phyloP scores from a whole-genome alignment of 225 moss, liverwort and hornwort genomes.

The Climacium dendroides region DNA sequence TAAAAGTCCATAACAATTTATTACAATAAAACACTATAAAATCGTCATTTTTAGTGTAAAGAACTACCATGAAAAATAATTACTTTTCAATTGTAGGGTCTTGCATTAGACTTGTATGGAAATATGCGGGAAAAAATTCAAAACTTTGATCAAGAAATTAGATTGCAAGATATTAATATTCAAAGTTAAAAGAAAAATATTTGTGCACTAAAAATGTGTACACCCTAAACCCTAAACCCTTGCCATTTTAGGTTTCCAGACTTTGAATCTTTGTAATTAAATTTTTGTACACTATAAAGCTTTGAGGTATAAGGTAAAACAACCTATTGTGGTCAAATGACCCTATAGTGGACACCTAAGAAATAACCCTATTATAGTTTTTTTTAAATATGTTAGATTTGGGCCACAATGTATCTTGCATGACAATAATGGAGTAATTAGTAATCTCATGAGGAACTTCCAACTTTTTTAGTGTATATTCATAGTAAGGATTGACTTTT shows the following conservation, averaged over 20 bases:
- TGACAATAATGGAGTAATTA: too few species aligned
- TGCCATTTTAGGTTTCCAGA: background rate
- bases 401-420: too few species aligned
- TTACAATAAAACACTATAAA: background rate
- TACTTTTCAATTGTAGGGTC: background rate
- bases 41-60: background rate
- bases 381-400: too few species aligned
- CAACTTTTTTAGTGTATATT: too few species aligned
- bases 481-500: too few species aligned
- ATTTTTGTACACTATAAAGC: background rate
- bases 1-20: background rate
- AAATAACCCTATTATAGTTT: too few species aligned
- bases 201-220: too few species aligned
- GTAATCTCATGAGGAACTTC: too few species aligned
- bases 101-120: background rate
- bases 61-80: background rate
- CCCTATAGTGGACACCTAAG: too few species aligned
- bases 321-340: too few species aligned
- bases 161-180: background rate
- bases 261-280: background rate
- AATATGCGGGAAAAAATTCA: background rate
- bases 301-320: background rate
- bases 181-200: background rate
- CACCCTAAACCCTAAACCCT: too few species aligned
- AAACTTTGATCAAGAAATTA: background rate